These are phyloP conservation scores for Rhizopus stolonifer DNA, from an alignment of 371 early-diverging fungal genomes.

Conservation along the genomic window DNA sequence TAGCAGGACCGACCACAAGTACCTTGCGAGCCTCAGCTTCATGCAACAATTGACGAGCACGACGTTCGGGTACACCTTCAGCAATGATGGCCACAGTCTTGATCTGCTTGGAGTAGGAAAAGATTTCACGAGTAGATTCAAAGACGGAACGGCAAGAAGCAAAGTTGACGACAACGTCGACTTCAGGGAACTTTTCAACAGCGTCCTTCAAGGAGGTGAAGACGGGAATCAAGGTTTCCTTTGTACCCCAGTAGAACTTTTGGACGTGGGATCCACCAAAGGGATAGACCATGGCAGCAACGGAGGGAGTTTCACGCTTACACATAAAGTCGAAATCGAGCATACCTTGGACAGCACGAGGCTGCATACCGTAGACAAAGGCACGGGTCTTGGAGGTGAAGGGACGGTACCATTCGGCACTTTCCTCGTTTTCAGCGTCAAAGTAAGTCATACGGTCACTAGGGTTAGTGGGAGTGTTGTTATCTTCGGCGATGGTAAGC, in stretches of 20 bases:
- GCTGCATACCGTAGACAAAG: constrained; percentile 98
- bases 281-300: constrained; percentile 98
- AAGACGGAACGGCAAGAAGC: constrained; percentile 95
- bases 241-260: constrained; percentile 99
- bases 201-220: constrained; percentile 89
- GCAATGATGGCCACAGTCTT: constrained; percentile 96
- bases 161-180: constrained; percentile 96
- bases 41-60: constrained; percentile 87
- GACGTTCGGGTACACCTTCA: constrained; percentile 97
- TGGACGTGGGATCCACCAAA: constrained; percentile 97
- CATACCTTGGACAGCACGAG: constrained; percentile 98
- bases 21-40: constrained; percentile 83
- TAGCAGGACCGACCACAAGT: constrained; percentile 95
- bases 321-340: constrained; percentile 98
- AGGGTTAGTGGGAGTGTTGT: constrained; percentile 40
- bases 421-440: constrained; percentile 21
- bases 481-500: constrained; percentile 36
- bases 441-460: constrained; percentile 64
- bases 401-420: constrained; percentile 68
- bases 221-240: constrained; percentile 94
- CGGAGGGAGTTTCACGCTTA: constrained; percentile 93
- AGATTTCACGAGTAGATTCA: constrained; percentile 87
- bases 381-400: constrained; percentile 91
- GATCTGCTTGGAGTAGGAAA: constrained; percentile 73
- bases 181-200: constrained; percentile 83